Evolutionary conservation across 140 eudicot genomes (phyloP).

Genomic region (Senecio squalidus): DNA sequence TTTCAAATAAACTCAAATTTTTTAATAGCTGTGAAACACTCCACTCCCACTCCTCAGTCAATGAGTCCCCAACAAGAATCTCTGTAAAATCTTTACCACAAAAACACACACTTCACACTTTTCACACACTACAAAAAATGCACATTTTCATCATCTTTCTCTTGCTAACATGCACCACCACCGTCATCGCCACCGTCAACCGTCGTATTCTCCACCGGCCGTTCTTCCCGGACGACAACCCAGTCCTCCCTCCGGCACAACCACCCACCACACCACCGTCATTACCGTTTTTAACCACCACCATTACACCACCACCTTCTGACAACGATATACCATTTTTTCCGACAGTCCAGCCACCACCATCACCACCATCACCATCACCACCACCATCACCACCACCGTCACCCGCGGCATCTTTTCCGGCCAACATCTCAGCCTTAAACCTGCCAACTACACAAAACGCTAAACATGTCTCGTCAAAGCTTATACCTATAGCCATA

Average conservation of each 20-base stretch:
- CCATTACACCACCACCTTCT: not conserved
- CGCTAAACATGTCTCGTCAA: slow-evolving; percentile 47
- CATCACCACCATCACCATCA: slow-evolving; percentile 46
- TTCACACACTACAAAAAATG: slow-evolving; percentile 17
- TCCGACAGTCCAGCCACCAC: slow-evolving; percentile 41
- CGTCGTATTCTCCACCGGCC: slow-evolving; percentile 96
- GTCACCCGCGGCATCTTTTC: slow-evolving; percentile 64
- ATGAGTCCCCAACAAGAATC: too few species aligned
- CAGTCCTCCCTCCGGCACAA: slow-evolving; percentile 38
- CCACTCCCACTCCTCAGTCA: not conserved
- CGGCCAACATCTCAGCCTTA: slow-evolving; percentile 81
- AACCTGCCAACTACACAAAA: slow-evolving; percentile 51
- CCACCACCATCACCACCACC: slow-evolving; percentile 71
- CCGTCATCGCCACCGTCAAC: slow-evolving; percentile 29
- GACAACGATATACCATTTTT: not conserved
- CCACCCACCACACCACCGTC: slow-evolving; percentile 14
- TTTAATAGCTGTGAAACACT: not conserved
- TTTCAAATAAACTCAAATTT: not conserved
- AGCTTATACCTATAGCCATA: slow-evolving; percentile 54
- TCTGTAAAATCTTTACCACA: too few species aligned
- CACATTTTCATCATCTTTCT: slow-evolving; percentile 33
- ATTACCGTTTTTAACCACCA: slow-evolving; percentile 6
- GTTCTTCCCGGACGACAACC: slow-evolving; percentile 50
- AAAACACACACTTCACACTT: not conserved
- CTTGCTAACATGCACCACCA: slow-evolving; percentile 15